Evolutionary conservation across 2,329 filamentous ascomycete genomes (phyloP).

Genomic region (Microdochium bolleyi): DNA sequence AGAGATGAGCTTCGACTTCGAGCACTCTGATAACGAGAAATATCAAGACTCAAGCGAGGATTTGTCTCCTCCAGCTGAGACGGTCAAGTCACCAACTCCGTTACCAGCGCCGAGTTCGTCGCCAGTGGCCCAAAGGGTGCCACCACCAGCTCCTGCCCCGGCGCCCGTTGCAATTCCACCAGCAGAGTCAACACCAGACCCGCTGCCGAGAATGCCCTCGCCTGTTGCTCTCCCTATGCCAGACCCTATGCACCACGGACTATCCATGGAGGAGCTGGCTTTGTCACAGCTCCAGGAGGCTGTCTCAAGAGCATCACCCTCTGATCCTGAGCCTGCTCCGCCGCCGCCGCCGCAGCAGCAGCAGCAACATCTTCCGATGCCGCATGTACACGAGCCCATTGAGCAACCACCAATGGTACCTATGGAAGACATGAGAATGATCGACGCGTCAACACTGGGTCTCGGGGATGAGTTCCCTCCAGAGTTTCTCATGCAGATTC

Average conservation of each 20-base stretch:
- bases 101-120: slow-evolving; percentile 14
- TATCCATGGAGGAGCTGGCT: neutral
- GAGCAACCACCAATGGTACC: neutral
- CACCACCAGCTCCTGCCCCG: slow-evolving; percentile 21
- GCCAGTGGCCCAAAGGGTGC: neutral
- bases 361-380: neutral
- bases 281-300: neutral
- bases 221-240: neutral
- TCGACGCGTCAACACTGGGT: neutral
- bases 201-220: neutral
- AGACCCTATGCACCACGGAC: neutral
- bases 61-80: slow-evolving; percentile 23
- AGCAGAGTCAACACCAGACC: neutral
- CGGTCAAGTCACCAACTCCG: slow-evolving; percentile 31
- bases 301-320: neutral
- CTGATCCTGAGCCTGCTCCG: neutral
- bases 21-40: slow-evolving; percentile 51
- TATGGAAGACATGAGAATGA: slow-evolving; percentile 1
- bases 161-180: slow-evolving; percentile 6
- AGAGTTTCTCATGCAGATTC: slow-evolving; percentile 33
- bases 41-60: slow-evolving; percentile 49
- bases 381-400: neutral
- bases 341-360: neutral
- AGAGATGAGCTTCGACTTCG: slow-evolving; percentile 68
- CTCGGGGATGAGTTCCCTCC: slow-evolving; percentile 6